Evolutionary conservation across 345 rosid species (phyloP).

Genomic region (Heritiera littoralis): DNA sequence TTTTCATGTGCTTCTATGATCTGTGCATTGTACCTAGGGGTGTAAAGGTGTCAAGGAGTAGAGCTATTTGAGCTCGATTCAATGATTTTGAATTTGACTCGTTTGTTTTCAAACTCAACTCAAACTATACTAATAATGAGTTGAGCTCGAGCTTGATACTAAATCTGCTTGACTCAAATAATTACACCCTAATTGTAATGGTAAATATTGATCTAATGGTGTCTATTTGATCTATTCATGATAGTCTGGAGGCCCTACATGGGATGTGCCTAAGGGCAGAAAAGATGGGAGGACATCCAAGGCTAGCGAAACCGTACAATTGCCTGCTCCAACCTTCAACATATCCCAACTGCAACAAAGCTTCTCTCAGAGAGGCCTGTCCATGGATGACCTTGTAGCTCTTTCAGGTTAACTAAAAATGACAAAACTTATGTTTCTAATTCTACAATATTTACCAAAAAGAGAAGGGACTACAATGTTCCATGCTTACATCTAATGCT

Average conservation of each 20-base stretch:
- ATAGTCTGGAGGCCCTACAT: constrained; percentile 55
- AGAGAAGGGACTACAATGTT: neutral
- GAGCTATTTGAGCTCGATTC: too few species aligned
- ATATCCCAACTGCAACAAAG: constrained; percentile 47
- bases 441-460: neutral
- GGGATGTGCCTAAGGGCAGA: constrained; percentile 54
- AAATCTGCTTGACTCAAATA: too few species aligned
- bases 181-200: too few species aligned
- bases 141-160: too few species aligned
- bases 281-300: constrained; percentile 49
- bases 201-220: neutral
- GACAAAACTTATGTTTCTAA: neutral
- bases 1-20: neutral
- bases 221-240: constrained; percentile 18
- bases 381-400: constrained; percentile 44
- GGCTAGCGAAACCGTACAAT: constrained; percentile 42
- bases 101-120: too few species aligned
- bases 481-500: neutral
- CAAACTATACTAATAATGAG: too few species aligned
- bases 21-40: too few species aligned
- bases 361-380: constrained; percentile 47
- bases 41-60: too few species aligned
- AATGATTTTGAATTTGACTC: too few species aligned
- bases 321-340: constrained; percentile 49
- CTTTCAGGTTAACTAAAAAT: constrained; percentile 38